phyloP scores from a whole-genome alignment of 2,329 filamentous ascomycete genomes.

The Hymenotorrendiella dingleyae region DNA sequence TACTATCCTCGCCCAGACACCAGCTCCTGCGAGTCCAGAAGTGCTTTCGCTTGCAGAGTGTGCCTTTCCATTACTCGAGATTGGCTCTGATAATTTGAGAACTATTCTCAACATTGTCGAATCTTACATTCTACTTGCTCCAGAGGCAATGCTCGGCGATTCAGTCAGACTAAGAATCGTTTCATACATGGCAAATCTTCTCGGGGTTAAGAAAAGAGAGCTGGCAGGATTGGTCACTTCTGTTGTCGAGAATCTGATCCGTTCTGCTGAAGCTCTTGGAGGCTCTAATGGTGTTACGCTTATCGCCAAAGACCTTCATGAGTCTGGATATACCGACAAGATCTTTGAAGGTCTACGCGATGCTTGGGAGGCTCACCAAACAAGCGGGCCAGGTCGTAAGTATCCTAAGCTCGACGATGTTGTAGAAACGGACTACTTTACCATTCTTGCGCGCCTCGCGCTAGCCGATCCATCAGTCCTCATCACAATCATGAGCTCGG shows the following conservation, averaged over 20 bases:
- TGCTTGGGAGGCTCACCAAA: constrained; percentile 69
- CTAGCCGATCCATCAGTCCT: constrained; percentile 69
- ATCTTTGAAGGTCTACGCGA: constrained; percentile 62
- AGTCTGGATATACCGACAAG: constrained; percentile 55
- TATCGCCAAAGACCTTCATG: constrained; percentile 60
- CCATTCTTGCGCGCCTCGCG: constrained; percentile 72
- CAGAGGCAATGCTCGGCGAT: constrained; percentile 58
- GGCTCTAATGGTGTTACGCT: constrained; percentile 54
- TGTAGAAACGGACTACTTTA: constrained; percentile 79
- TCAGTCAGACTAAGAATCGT: constrained; percentile 45
- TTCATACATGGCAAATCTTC: constrained; percentile 43
- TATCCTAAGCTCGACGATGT: constrained; percentile 65
- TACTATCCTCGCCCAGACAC: constrained; percentile 62
- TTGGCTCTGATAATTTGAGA: constrained; percentile 57
- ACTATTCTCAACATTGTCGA: constrained; percentile 60
- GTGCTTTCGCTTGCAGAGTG: constrained; percentile 58
- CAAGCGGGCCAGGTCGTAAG: constrained; percentile 71
- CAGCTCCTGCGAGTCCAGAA: constrained; percentile 53
- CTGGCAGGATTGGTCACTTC: constrained; percentile 51
- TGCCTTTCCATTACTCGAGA: constrained; percentile 60
- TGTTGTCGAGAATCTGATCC: constrained; percentile 60
- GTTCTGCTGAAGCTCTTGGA: constrained; percentile 55
- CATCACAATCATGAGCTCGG: constrained; percentile 46
- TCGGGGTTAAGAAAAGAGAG: constrained; percentile 51
- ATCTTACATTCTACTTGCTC: constrained; percentile 64